Conservation (phyloP, 768 basidiomycete species). For the Peribolospora kevripleyi region DNA sequence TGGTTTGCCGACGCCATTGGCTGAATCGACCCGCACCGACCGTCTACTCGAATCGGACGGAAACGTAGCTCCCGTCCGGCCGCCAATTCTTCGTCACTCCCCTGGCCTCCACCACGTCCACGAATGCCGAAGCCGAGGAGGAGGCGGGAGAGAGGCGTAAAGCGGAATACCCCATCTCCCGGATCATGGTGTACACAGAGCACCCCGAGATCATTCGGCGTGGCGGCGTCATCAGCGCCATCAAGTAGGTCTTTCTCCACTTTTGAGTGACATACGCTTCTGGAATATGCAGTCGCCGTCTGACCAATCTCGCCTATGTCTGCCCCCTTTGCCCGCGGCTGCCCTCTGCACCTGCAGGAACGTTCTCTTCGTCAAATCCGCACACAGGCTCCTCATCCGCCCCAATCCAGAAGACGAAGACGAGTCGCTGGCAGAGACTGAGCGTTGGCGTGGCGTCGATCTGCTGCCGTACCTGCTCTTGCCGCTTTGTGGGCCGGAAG, state of each 20-base stretch:
- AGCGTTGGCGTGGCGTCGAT: constrained; percentile 38
- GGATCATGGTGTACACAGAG: constrained; percentile 66
- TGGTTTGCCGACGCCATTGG: background rate
- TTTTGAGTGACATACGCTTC: background rate
- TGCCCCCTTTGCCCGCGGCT: constrained; percentile 3
- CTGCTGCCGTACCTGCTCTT: constrained; percentile 62
- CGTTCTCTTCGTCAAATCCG: constrained; percentile 43
- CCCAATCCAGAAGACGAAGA: constrained; percentile 28
- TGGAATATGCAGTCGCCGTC: background rate
- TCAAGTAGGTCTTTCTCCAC: constrained; percentile 37
- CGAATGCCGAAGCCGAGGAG: constrained; percentile 17
- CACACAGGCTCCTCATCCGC: constrained; percentile 45
- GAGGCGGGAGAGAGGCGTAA: constrained; percentile 14
- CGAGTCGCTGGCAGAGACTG: constrained; percentile 31
- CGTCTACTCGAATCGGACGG: background rate
- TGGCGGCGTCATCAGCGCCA: constrained; percentile 59
- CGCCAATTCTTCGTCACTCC: constrained; percentile 45
- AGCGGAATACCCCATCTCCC: constrained; percentile 53
- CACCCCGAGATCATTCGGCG: constrained; percentile 65
- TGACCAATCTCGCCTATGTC: background rate
- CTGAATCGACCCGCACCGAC: background rate
- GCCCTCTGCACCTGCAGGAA: constrained; percentile 28
- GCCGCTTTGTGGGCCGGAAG: constrained; percentile 83
- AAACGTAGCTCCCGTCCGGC: constrained; percentile 40
- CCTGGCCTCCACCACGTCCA: constrained; percentile 14